phyloP scores from a whole-genome alignment of 2,329 filamentous ascomycete species.

The Pseudogymnoascus sp. region DNA sequence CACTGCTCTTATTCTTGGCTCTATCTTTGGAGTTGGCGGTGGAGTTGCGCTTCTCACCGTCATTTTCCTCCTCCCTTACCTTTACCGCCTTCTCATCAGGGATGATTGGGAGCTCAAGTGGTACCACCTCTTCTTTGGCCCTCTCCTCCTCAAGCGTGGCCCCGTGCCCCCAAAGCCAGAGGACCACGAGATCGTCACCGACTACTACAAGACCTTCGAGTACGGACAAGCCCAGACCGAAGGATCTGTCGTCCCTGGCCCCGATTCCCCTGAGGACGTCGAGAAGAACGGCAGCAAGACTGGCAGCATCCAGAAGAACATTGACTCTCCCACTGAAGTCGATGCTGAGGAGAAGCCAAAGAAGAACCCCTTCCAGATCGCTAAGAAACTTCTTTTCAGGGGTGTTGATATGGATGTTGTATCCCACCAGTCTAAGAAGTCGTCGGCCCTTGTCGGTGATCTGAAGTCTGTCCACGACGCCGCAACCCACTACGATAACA shows the following conservation, averaged over 20 bases:
- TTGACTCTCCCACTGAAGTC: slow-evolving; percentile 27
- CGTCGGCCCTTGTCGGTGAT: slow-evolving; percentile 41
- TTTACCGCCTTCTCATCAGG: slow-evolving; percentile 34
- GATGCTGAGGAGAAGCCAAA: slow-evolving; percentile 32
- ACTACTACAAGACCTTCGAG: slow-evolving; percentile 35
- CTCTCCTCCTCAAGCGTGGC: slow-evolving; percentile 32
- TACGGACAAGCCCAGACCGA: slow-evolving; percentile 29
- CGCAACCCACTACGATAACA: slow-evolving; percentile 58
- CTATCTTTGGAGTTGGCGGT: slow-evolving; percentile 33
- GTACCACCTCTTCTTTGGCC: slow-evolving; percentile 35
- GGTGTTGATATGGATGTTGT: slow-evolving; percentile 39
- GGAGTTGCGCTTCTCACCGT: slow-evolving; percentile 31
- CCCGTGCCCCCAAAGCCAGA: slow-evolving; percentile 28
- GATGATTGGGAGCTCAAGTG: slow-evolving; percentile 36
- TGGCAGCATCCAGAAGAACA: slow-evolving; percentile 22
- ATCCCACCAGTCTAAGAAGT: slow-evolving; percentile 28
- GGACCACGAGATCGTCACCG: slow-evolving; percentile 25
- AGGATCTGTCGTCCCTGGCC: slow-evolving; percentile 12
- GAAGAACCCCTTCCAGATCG: slow-evolving; percentile 34
- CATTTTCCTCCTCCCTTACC: slow-evolving; percentile 40
- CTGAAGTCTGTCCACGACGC: slow-evolving; percentile 47
- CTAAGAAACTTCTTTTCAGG: slow-evolving; percentile 39
- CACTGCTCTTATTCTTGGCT: slow-evolving; percentile 31
- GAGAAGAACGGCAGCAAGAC: slow-evolving; percentile 23
- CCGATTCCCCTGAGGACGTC: slow-evolving; percentile 12